Base-by-base conservation (phyloP, 2,329 filamentous ascomycete genomes). In the Claviceps purpurea region DNA sequence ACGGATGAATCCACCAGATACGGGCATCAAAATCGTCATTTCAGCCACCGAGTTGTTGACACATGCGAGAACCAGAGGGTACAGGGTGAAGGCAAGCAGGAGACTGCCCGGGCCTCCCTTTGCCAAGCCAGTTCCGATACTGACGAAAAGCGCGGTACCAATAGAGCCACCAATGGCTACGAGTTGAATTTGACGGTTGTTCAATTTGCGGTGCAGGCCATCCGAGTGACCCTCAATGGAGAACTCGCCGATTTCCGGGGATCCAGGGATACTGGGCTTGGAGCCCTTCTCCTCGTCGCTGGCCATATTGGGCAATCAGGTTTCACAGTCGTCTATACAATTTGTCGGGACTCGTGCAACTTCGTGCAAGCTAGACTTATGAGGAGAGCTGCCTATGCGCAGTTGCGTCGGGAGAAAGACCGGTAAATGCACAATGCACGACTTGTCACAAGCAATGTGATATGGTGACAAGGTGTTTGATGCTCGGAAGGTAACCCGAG, bases 31-130 rank as follows among this genome's bases (percentile, higher is more conserved):
- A 40, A 73, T 72, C 34, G 70, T 75, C 81, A 85, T 84, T 63
- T 85, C 81, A 8, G 81, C 81, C 54, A 83, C 71, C 55, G 73
- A 75, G 61, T 83, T 84, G 71, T 83, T 84, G 61, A 84, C 76
- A 47, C 81, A 68, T 24, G 70, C 80, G 54, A 84, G 70, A 51
- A 83, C 60, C 59, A 69, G 62, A 40, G 70, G 71, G 62, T 84
- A 82, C 44, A 80, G 56, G 38, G 71, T 69, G 61, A 78, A 85
- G 40, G 77, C 79, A 53, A 85, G 62, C 55, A 85, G 70, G 42
- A 84, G 66, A 53, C 72, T 75, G 47, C 66, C 68, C 2, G 71
- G 70, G 20, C 71, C 71, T 30, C 70, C 71, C n/a, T 58, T 58
- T 52, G 65, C 65, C 22, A 73, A 67, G 44, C 78, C 80, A 56